Evolutionary conservation across 257 asterid species (phyloP).

Genomic region (Nicotiana otophora): DNA sequence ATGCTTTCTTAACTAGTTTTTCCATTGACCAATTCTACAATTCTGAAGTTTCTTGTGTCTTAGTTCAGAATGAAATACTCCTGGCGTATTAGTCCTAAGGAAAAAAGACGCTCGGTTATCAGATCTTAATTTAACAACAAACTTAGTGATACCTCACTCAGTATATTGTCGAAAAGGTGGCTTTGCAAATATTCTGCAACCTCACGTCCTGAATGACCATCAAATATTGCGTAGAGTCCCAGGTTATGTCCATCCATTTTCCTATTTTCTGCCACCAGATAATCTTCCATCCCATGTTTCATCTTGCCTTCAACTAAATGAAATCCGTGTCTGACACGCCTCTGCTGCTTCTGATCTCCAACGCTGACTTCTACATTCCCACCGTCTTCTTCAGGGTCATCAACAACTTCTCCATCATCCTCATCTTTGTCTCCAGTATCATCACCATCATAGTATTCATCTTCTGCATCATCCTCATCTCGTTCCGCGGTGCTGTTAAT

Average conservation of each 20-base stretch:
- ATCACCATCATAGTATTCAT: neutral
- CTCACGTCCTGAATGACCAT: conserved; percentile 41
- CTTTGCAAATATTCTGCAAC: conserved; percentile 43
- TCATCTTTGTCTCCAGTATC: neutral
- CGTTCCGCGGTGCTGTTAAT: neutral
- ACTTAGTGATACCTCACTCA: conserved; percentile 26
- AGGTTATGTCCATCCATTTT: conserved; percentile 27
- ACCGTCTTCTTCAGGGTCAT: neutral
- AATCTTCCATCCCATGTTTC: conserved; percentile 53
- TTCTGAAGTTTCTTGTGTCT: too few relatives aligned
- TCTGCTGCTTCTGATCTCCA: neutral
- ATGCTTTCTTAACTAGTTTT: too few relatives aligned
- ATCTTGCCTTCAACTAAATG: conserved; percentile 44
- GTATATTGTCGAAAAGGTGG: conserved; percentile 37
- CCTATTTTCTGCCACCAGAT: conserved; percentile 25
- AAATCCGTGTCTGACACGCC: conserved; percentile 28
- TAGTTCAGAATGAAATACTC: too few relatives aligned
- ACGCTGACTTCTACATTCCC: neutral
- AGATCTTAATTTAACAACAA: too few relatives aligned
- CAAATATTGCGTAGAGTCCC: conserved; percentile 45
- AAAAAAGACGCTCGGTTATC: too few relatives aligned
- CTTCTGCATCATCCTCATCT: neutral
- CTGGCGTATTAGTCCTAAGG: too few relatives aligned
- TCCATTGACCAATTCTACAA: too few relatives aligned
- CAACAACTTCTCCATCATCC: neutral